Percentiles rank a stretch among this genome's conserved stretches.
phyloP scores from a whole-genome alignment of 352 stramenopile genomes.

The Pythium sukuiense region DNA sequence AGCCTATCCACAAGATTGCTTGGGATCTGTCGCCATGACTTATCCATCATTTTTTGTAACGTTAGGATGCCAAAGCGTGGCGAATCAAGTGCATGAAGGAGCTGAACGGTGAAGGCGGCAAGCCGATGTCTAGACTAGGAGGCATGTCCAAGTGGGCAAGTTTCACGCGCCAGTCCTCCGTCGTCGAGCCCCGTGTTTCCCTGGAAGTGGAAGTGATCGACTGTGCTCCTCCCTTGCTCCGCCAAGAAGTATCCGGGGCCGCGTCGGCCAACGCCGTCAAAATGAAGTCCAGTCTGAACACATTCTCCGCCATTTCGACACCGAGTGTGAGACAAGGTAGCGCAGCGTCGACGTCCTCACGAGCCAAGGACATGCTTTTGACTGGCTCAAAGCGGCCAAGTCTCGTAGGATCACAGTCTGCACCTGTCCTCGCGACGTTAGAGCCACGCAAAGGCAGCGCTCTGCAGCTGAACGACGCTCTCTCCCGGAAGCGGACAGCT shows the following conservation, averaged over 20 bases:
- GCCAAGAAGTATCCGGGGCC: conserved; percentile 11
- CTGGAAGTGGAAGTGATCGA: conserved; percentile 26
- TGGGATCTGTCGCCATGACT: neutral
- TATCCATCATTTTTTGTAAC: neutral
- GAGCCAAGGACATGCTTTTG: neutral
- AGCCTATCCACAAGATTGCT: neutral
- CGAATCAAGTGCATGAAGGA: conserved; percentile 24
- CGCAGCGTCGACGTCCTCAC: conserved; percentile 1
- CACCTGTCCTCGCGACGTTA: conserved; percentile 1
- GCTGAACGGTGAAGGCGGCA: neutral
- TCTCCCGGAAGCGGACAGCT: conserved; percentile 16
- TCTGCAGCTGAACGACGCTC: conserved; percentile 17
- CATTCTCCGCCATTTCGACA: conserved; percentile 23
- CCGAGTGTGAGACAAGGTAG: neutral
- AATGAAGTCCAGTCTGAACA: conserved; percentile 28
- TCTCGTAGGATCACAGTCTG: conserved; percentile 13
- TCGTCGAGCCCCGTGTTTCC: conserved; percentile 15
- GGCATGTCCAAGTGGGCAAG: conserved; percentile 3
- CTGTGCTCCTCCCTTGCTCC: conserved; percentile 7
- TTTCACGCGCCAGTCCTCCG: conserved; percentile 9
- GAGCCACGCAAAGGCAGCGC: conserved; percentile 8
- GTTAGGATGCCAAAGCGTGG: conserved; percentile 22
- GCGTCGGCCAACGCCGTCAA: conserved; percentile 16
- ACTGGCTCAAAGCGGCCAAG: conserved; percentile 4
- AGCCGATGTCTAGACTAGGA: neutral